These are phyloP conservation scores for Fraxinus xanthoxyloides DNA, from an alignment of 305 asterid species.

Conservation along the genomic window DNA sequence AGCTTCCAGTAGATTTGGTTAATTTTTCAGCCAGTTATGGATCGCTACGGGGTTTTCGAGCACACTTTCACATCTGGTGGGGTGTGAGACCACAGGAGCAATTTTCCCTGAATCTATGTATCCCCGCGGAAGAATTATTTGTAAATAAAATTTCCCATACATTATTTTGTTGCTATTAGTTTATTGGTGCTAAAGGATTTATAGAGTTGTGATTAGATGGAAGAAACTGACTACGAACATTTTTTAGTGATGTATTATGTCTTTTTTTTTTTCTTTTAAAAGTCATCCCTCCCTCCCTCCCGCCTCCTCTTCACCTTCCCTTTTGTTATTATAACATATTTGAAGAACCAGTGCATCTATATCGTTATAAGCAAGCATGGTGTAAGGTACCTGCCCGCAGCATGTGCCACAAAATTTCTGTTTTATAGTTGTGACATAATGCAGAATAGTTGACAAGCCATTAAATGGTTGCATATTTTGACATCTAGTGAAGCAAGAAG, in stretches of 20 bases:
- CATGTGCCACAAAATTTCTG: neutral
- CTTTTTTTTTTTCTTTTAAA: neutral
- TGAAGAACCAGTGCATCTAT: neutral
- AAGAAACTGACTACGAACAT: neutral
- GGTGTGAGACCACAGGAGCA: neutral
- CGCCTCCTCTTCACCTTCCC: neutral
- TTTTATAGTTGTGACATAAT: neutral
- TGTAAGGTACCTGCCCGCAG: neutral
- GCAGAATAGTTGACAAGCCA: neutral
- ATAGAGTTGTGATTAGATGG: neutral
- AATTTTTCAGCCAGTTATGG: neutral
- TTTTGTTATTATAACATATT: neutral
- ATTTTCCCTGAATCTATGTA: neutral
- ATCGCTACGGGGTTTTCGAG: neutral
- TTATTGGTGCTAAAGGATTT: neutral
- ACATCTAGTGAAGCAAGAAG: conserved; percentile 57
- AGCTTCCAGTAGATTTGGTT: neutral
- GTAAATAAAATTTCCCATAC: neutral
- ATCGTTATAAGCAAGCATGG: neutral
- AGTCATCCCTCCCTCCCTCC: neutral
- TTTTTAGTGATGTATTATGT: neutral
- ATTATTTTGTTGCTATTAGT: neutral
- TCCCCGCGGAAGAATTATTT: neutral
- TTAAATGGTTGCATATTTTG: neutral
- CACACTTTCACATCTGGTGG: neutral